Evolutionary conservation across 1,139 yeast species (phyloP).

Genomic region (Sugiyamaella paludigena): DNA sequence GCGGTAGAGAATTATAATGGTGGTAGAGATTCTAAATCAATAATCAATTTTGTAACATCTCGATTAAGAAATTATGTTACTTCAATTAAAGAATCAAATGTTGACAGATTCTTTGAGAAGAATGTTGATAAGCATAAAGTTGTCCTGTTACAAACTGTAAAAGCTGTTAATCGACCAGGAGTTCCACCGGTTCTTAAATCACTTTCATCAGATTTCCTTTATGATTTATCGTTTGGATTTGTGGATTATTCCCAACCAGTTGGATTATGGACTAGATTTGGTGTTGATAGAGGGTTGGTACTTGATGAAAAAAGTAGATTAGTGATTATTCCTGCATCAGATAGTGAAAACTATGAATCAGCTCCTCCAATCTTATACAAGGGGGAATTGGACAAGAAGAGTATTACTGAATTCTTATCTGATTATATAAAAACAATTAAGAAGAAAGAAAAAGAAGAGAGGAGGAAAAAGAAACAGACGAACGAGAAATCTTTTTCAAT

Average conservation of each 20-base stretch:
- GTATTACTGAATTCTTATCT: slow-evolving; percentile 31
- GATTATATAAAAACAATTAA: neutral
- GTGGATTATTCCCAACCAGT: slow-evolving; percentile 27
- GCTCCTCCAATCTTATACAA: slow-evolving; percentile 28
- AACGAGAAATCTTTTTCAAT: neutral
- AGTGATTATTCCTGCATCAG: slow-evolving; percentile 27
- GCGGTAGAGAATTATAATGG: slow-evolving; percentile 69
- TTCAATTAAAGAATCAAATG: slow-evolving; percentile 14
- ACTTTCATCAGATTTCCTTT: slow-evolving; percentile 66
- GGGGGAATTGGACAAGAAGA: slow-evolving; percentile 37
- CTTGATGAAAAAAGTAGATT: slow-evolving; percentile 27
- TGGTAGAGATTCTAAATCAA: slow-evolving; percentile 57
- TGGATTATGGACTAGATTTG: slow-evolving; percentile 26
- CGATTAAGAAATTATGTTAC: slow-evolving; percentile 58
- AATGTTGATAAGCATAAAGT: slow-evolving; percentile 27
- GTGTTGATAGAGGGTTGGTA: slow-evolving; percentile 13
- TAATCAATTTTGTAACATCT: slow-evolving; percentile 57
- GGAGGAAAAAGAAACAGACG: slow-evolving; percentile 6
- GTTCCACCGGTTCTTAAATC: slow-evolving; percentile 66
- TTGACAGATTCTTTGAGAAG: slow-evolving; percentile 20
- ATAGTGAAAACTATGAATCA: neutral
- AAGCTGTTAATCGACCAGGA: slow-evolving; percentile 20
- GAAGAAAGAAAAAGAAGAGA: slow-evolving; percentile 11
- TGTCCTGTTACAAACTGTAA: slow-evolving; percentile 30
- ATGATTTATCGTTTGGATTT: slow-evolving; percentile 41